phyloP scores from a whole-genome alignment of 257 asterid genomes.

The Buddleja alternifolia region DNA sequence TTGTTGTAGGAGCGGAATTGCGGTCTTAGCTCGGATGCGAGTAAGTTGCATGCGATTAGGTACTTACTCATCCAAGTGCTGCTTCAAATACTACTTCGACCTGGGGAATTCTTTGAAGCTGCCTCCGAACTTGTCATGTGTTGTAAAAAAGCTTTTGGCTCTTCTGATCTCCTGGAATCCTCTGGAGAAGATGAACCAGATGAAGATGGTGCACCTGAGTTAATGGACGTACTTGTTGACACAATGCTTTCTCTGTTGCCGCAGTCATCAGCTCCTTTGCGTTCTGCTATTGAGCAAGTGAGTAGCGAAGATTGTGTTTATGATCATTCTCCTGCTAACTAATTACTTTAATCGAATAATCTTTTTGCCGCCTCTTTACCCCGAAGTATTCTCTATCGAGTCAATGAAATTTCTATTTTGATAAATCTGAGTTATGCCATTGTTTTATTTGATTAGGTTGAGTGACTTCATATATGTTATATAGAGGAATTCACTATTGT shows the following conservation, averaged over 20 bases:
- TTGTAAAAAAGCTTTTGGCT: conserved; percentile 77
- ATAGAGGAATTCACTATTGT: too few relatives aligned
- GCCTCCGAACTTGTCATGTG: conserved; percentile 85
- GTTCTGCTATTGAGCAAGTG: conserved; percentile 94
- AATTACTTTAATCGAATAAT: conserved; percentile 7
- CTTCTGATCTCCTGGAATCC: conserved; percentile 63
- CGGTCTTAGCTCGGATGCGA: conserved; percentile 54
- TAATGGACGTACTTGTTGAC: conserved; percentile 95
- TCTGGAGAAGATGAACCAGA: conserved; percentile 81
- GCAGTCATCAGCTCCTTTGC: conserved; percentile 86
- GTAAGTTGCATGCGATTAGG: conserved; percentile 75
- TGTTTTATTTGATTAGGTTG: conserved; percentile 4
- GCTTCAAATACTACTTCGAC: conserved; percentile 90
- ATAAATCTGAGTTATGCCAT: not conserved
- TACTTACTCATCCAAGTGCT: conserved; percentile 85
- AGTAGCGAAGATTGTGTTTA: conserved; percentile 20
- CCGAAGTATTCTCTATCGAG: not conserved
- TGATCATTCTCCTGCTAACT: not conserved
- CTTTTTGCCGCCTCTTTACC: conserved; percentile 6
- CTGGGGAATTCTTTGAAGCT: conserved; percentile 88
- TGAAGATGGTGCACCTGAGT: conserved; percentile 61
- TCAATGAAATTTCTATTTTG: not conserved
- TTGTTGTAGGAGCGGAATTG: conserved; percentile 68
- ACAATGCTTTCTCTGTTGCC: conserved; percentile 94
- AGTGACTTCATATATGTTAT: conserved; percentile 9